Conservation (phyloP, 176 grass and related monocot genomes). For the Elymus sibiricus region DNA sequence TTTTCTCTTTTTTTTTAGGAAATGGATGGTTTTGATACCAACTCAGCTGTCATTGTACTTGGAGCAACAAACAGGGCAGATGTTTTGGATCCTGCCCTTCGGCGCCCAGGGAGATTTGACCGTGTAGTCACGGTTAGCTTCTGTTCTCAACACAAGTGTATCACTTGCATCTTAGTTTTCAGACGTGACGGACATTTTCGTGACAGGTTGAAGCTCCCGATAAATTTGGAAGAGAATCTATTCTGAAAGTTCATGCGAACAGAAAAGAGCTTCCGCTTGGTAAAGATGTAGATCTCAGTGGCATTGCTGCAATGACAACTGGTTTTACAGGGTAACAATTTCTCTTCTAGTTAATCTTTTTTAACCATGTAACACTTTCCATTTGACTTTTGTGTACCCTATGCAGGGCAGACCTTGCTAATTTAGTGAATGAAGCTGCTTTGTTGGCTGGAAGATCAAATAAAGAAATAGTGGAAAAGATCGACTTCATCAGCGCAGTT, state of each 20-base stretch:
- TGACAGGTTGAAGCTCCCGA: conserved; percentile 95
- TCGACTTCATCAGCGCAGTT: conserved; percentile 94
- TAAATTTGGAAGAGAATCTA: conserved; percentile 85
- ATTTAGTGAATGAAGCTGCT: conserved; percentile 99
- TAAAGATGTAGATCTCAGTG: conserved; percentile 81
- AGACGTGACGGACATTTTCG: conserved; percentile 17
- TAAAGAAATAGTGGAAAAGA: conserved; percentile 95
- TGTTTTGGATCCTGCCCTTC: conserved; percentile 92
- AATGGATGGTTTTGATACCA: conserved; percentile 99
- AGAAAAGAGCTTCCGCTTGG: conserved; percentile 92
- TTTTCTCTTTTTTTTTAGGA: conserved; percentile 45
- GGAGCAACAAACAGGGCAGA: conserved; percentile 97
- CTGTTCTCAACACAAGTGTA: conserved; percentile 12
- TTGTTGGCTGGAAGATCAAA: conserved; percentile 83
- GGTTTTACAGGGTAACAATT: conserved; percentile 89
- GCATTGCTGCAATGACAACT: conserved; percentile 98
- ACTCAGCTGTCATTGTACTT: conserved; percentile 94
- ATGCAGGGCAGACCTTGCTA: conserved; percentile 98
- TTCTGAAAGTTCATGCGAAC: conserved; percentile 86
- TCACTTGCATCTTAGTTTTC: conserved; percentile 1
- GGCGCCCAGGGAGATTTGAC: conserved; percentile 97
- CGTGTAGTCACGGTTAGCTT: conserved; percentile 88
- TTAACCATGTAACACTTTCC: conserved; percentile 5
- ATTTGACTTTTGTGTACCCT: conserved; percentile 32
- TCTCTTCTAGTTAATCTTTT: background rate